phyloP scores from a whole-genome alignment of 164 flowering plant genomes.

The Taxillus chinensis region DNA sequence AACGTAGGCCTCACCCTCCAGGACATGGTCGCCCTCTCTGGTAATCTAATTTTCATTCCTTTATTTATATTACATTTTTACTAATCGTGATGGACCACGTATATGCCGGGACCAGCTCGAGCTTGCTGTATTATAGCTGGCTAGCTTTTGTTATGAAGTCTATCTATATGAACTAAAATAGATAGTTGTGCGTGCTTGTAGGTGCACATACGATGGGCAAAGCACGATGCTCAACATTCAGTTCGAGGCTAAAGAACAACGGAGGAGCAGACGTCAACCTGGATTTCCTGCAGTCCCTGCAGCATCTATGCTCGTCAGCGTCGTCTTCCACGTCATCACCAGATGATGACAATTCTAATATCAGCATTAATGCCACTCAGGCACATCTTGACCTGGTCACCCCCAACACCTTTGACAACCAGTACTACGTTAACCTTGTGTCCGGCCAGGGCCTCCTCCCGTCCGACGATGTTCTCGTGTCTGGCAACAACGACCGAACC shows the following conservation, averaged over 20 bases:
- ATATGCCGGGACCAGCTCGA: too few species aligned
- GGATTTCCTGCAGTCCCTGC: constrained; percentile 42
- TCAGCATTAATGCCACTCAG: constrained; percentile 20
- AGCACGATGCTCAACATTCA: constrained; percentile 65
- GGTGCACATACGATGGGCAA: constrained; percentile 79
- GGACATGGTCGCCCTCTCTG: constrained; percentile 77
- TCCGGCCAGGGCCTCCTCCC: constrained; percentile 61
- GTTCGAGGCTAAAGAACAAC: constrained; percentile 24
- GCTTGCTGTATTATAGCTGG: too few species aligned
- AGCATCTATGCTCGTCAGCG: constrained; percentile 37
- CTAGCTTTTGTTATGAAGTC: too few species aligned
- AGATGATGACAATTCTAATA: neutral
- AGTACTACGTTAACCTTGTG: constrained; percentile 60
- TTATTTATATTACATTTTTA: neutral
- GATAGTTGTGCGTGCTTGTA: constrained; percentile 6
- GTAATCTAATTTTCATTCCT: constrained; percentile 13
- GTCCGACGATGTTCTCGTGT: constrained; percentile 55
- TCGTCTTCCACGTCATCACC: too few species aligned
- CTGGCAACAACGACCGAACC: constrained; percentile 21
- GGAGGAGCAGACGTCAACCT: constrained; percentile 14
- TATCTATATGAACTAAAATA: too few species aligned
- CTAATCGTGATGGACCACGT: neutral
- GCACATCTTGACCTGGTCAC: constrained; percentile 60
- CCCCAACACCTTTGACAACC: constrained; percentile 68
- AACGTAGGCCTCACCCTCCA: constrained; percentile 41